These are phyloP conservation scores for Halenospora varia DNA, from an alignment of 495 filamentous ascomycete species.

Conservation along the genomic window DNA sequence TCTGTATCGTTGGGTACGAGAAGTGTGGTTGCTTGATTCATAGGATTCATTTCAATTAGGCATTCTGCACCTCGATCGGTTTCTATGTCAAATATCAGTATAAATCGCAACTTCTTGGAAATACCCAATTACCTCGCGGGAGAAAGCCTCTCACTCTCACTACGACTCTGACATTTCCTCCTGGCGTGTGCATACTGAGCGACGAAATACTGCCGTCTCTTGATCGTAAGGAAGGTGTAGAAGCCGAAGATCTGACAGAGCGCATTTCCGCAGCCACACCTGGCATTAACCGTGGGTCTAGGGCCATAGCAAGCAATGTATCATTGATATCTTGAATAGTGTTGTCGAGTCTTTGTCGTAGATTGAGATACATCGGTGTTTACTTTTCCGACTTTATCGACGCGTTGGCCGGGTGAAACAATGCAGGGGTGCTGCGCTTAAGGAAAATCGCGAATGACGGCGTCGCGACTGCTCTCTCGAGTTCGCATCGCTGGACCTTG, in stretches of 20 bases:
- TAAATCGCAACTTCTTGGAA: not conserved
- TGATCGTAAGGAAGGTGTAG: constrained; percentile 68
- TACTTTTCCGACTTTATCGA: constrained; percentile 1
- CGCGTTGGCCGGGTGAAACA: constrained; percentile 14
- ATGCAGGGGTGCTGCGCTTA: not conserved
- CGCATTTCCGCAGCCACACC: constrained; percentile 32
- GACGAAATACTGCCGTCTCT: constrained; percentile 55
- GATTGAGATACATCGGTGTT: constrained; percentile 34
- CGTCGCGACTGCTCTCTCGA: too few relatives aligned
- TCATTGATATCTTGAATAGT: constrained; percentile 37
- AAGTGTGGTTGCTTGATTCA: constrained; percentile 75
- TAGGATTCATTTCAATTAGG: constrained; percentile 85
- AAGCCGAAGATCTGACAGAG: constrained; percentile 54
- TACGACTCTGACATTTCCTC: constrained; percentile 91
- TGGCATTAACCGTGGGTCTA: constrained; percentile 42
- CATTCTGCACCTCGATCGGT: constrained; percentile 74
- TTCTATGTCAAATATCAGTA: constrained; percentile 50
- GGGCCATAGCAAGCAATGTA: constrained; percentile 40
- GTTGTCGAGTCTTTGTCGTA: constrained; percentile 31
- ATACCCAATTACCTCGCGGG: constrained; percentile 63
- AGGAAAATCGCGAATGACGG: not conserved
- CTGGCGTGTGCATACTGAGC: constrained; percentile 46
- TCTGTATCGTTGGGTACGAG: constrained; percentile 61
- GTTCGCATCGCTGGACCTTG: too few relatives aligned
- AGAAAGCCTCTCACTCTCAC: constrained; percentile 89